Base-by-base conservation (phyloP, 306 rosid species). In the Acmispon strigosus region DNA sequence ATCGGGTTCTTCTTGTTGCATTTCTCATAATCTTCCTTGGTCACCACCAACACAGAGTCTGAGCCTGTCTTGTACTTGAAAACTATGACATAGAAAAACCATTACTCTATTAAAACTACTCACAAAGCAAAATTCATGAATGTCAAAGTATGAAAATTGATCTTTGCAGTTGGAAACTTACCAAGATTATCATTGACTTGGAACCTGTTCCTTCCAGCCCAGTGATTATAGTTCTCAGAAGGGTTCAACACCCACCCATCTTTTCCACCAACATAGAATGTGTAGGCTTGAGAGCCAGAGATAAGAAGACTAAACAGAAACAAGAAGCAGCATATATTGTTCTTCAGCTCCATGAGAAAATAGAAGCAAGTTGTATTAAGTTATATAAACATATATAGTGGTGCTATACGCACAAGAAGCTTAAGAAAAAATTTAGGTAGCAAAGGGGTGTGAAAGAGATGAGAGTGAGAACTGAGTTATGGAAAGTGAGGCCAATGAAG, bases 221-320 rank as follows among this genome's bases (percentile, higher is more conserved):
- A 93, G 1, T 72, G 56, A 11, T 13, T 49, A 70, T 82, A 93
- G 48, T 11, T 71, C 81, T 85, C 83, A 3, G 86, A 84, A 8
- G 96, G 96, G 53, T 83, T 81, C 76, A 81, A 39, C 12, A 88
- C 88, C 98, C 98, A 93, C 0, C 97, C 98, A 27, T 89, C 83
- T 51, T 1, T 80, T 19, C 83, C 93, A 45, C 98, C 98, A 13
- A 80, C 97, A 36, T 59, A 36, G 77, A 85, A 87, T 11, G 69
- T 80, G 69, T 49, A 64, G 0, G 85, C 96, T 48, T 76, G 71
- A 11, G 89, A 85, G 1, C 66, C 34, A 12, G 74, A 76, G 7
- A 87, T n/a, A n/a, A n/a, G 1, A 8, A 76, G 48, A 52, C 65
- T 57, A 24, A 78, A 32, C 6, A 64, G 67, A 36, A 84, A 14